Evolutionary conservation across 208 protist genomes (phyloP).

Genomic region (Herpetomonas samuelpessoai): DNA sequence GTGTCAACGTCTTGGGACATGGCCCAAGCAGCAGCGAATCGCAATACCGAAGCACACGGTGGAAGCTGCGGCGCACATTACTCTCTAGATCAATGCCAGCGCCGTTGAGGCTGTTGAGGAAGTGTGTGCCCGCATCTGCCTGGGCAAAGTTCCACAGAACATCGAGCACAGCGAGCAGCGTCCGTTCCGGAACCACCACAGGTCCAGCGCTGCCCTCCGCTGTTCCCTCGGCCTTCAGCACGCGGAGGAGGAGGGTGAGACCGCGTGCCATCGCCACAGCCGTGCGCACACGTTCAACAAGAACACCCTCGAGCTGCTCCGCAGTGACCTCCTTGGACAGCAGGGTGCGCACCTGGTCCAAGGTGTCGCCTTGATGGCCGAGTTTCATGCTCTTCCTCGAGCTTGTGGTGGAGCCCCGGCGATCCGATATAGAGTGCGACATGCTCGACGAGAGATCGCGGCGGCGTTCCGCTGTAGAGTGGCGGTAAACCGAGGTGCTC

Average conservation of each 20-base stretch:
- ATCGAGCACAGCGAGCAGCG: constrained; percentile 29
- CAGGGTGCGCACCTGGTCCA: constrained; percentile 75
- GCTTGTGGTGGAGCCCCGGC: constrained; percentile 43
- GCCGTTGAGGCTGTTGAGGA: constrained; percentile 56
- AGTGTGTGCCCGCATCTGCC: constrained; percentile 52
- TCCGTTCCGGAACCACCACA: constrained; percentile 29
- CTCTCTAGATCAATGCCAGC: constrained; percentile 68
- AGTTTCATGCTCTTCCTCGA: constrained; percentile 60
- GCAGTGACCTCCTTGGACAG: constrained; percentile 52
- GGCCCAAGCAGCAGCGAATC: constrained; percentile 22
- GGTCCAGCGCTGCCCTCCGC: background rate
- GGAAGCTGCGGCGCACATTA: constrained; percentile 60
- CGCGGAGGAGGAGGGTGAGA: constrained; percentile 38
- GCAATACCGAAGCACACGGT: constrained; percentile 50
- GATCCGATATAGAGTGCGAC: constrained; percentile 62
- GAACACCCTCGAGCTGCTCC: constrained; percentile 49
- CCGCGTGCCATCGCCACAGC: constrained; percentile 62
- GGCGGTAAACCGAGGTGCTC: constrained; percentile 16
- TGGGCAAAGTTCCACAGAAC: constrained; percentile 51
- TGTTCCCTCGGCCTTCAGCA: constrained; percentile 19
- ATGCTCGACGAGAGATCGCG: constrained; percentile 37
- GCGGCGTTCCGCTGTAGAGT: constrained; percentile 25
- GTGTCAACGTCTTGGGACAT: constrained; percentile 24
- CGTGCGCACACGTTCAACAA: constrained; percentile 52
- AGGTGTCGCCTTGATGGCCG: constrained; percentile 46